Percentiles rank a stretch among this genome's conserved stretches.
phyloP scores from a whole-genome alignment of 1,284 basidiomycete genomes.

The Coniophora puteana region DNA sequence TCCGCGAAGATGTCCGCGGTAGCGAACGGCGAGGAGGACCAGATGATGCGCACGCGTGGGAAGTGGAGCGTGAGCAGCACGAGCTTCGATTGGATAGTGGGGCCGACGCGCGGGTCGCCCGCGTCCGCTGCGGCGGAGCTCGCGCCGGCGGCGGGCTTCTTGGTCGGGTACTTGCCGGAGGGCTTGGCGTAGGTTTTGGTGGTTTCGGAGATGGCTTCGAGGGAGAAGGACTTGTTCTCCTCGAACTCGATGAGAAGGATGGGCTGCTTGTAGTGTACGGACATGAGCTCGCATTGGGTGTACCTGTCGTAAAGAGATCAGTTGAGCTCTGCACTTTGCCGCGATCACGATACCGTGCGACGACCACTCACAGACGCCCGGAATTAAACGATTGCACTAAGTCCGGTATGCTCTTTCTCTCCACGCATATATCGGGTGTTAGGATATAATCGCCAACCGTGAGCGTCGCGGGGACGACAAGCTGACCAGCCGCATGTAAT shows the following conservation, averaged over 20 bases:
- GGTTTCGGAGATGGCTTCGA: conserved; percentile 68
- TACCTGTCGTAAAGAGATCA: conserved; percentile 58
- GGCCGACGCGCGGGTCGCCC: conserved; percentile 37
- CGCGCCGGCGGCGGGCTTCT: conserved; percentile 41
- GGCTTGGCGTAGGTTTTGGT: conserved; percentile 63
- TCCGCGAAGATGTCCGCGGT: conserved; percentile 93
- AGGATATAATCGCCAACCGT: conserved; percentile 97
- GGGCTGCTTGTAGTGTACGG: conserved; percentile 91
- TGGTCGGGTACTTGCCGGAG: conserved; percentile 46
- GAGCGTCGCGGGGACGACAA: conserved; percentile 87
- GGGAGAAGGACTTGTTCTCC: conserved; percentile 92
- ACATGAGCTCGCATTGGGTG: conserved; percentile 97
- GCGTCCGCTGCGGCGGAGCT: conserved; percentile 35
- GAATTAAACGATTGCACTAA: conserved; percentile 90
- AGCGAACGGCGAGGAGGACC: conserved; percentile 94
- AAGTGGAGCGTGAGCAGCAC: conserved; percentile 88
- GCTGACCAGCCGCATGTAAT: conserved; percentile 79
- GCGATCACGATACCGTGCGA: neutral
- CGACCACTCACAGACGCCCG: conserved; percentile 80
- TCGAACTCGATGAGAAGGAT: conserved; percentile 98
- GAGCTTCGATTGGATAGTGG: conserved; percentile 82
- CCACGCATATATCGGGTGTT: conserved; percentile 93
- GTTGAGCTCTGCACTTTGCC: neutral
- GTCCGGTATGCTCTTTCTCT: conserved; percentile 93
- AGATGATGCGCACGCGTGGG: conserved; percentile 89